Base-by-base conservation (phyloP, 208 protist species). In the Acanthamoeba polyphaga region DNA sequence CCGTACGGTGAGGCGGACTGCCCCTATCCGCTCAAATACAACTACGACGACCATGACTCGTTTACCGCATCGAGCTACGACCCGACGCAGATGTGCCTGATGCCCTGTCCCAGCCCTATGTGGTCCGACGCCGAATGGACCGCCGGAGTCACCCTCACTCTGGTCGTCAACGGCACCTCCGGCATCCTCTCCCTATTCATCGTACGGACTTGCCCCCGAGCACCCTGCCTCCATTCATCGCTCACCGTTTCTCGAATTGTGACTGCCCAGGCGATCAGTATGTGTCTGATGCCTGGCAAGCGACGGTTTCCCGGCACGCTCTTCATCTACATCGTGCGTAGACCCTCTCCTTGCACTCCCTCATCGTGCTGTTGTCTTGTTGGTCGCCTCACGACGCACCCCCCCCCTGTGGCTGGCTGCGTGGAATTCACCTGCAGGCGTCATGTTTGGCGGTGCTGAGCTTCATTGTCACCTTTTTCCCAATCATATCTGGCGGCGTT, bases 121-220 rank as follows among this genome's bases (percentile, higher is more conserved):
- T 91, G 85, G 85, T 51, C 85, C 43, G 85, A 91, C 32, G 43
- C 34, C 43, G 85, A 91, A 34, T 91, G 85, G 85, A 91, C 62
- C 53, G 85, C 22, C 12, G 85, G 53, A 4, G 34, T 70, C 34
- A 91, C 55, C 9, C n/a, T 72, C 53, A 91, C 29, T 0, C 12
- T 91, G 85, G 29, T 91, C 32, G 58, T 3, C 53, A 68, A 29
- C 34, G 85, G 46, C 24, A 43, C 0, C 53, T 62, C 53, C 24
- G n/a, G n/a, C 76, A 24, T 55, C 24, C 76, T 85, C 38, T 15
- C 76, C 34, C 22, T 29, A 0, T 85, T 85, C 43, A 55, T 32
- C 15, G 76, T 85, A 32, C 76, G 76, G 10, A 6, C 76, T 58
- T 46, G 8, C 15, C 38, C 43, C 43, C 43, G 43, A 46, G 49